Evolutionary conservation across 805 yeast species (phyloP), one percentile per base, ranked within the genome.

Genomic region (Suhomyces canberraensis): DNA sequence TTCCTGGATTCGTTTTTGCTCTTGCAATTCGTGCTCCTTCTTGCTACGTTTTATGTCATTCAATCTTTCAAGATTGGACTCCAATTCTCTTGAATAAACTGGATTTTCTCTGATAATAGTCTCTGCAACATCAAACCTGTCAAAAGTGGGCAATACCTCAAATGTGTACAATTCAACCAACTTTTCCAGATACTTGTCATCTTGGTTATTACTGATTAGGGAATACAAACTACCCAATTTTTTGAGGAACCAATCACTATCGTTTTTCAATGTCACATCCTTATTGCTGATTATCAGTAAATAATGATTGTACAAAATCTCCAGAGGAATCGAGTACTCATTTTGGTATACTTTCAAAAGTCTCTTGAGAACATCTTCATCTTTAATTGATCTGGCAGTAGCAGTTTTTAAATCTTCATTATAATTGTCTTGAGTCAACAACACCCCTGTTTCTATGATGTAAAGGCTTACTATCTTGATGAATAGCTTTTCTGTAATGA

Each of bases 381-480:
- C 39, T 4, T 38, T 33, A 16, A 62, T 43, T 7, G 37, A 38
- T 4, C 36, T 27, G 4, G 48, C 18, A 7, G 60, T 39, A 11
- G 35, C 38, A 6, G n/a, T 33, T 8, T 30, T 16, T 8, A 37
- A 15, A n/a, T 25, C 32, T 9, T 22, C 26, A 21, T 24, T 17
- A 40, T 29, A 35, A 26, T 37, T 49, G 15, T 21, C 29, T 20
- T 28, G 38, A 9, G 39, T 14, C 16, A 46, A 29, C 22, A 41
- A 33, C 8, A 61, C 40, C 1, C 73, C 72, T 5, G 61, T 45
- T 36, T 65, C 60, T 3, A 66, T 55, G 39, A 66, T 50, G 41
- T 66, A 67, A 31, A 67, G 48, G 29, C 56, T 56, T 20, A 61
- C 47, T 15, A 66, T 57, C 41, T 64, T 66, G 33, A 50, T 44